Evolutionary conservation across 164 flowering plant genomes (phyloP).

Genomic region (Sedum album): DNA sequence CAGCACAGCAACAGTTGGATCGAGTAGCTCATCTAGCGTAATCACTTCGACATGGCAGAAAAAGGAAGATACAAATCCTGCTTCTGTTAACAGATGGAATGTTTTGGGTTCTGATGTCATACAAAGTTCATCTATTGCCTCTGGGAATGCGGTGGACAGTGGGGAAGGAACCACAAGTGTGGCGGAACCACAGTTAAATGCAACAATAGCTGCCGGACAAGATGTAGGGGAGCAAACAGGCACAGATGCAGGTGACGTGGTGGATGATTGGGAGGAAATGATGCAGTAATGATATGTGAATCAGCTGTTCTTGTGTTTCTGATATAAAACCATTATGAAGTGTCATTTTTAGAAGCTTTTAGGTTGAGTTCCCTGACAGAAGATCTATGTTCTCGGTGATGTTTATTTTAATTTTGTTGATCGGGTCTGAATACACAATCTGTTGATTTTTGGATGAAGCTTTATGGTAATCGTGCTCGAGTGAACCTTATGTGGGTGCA

Average conservation of each 20-base stretch:
- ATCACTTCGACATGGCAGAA: slow-evolving; percentile 28
- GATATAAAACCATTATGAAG: not conserved
- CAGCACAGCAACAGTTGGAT: slow-evolving; percentile 34
- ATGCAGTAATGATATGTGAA: not conserved
- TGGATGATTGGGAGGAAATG: slow-evolving; percentile 80
- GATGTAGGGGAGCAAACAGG: not conserved
- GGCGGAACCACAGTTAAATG: slow-evolving; percentile 15
- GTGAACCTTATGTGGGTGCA: too few species aligned
- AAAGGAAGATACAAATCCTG: slow-evolving; percentile 38
- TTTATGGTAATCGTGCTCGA: too few species aligned
- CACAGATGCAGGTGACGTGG: slow-evolving; percentile 24
- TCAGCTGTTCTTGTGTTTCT: not conserved
- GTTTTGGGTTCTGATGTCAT: slow-evolving; percentile 35
- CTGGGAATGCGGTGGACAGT: slow-evolving; percentile 12
- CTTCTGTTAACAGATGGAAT: slow-evolving; percentile 55
- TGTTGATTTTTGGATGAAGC: too few species aligned
- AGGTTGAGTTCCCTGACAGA: too few species aligned
- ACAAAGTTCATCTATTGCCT: slow-evolving; percentile 19
- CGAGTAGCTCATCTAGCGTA: slow-evolving; percentile 18
- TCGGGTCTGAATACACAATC: too few species aligned
- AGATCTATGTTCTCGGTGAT: too few species aligned
- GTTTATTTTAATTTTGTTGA: too few species aligned
- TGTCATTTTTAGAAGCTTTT: not conserved
- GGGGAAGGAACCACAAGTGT: slow-evolving; percentile 12
- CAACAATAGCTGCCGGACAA: slow-evolving; percentile 10